Percentiles rank a stretch among this genome's conserved stretches.
Conservation (phyloP, 805 yeast genomes). For the Cyberlindnera mississippiensis region DNA sequence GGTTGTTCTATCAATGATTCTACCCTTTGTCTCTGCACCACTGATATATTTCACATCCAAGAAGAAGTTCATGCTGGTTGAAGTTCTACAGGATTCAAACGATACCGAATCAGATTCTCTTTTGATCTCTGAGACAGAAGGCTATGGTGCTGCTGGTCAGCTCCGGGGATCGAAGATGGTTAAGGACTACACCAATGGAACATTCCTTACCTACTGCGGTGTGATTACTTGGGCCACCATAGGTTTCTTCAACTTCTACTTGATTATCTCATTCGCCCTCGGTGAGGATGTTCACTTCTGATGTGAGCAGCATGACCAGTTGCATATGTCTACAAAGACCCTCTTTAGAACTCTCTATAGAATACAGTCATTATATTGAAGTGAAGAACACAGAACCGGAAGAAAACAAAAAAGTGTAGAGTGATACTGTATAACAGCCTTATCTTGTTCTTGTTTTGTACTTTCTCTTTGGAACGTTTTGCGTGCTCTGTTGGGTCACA, state of each 20-base stretch:
- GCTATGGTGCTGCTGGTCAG: constrained; percentile 19
- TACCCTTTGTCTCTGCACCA: constrained; percentile 89
- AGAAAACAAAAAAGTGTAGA: background rate
- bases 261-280: constrained; percentile 47
- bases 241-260: constrained; percentile 65
- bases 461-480: constrained; percentile 10
- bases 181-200: constrained; percentile 69
- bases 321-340: background rate
- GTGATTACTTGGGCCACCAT: constrained; percentile 66
- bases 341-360: constrained; percentile 9
- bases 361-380: constrained; percentile 11
- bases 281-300: constrained; percentile 51
- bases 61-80: constrained; percentile 60
- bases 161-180: constrained; percentile 13
- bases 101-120: constrained; percentile 7
- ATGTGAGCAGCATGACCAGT: background rate
- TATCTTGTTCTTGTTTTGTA: constrained; percentile 23
- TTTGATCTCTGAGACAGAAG: constrained; percentile 24
- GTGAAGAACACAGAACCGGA: background rate
- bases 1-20: constrained; percentile 72
- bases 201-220: constrained; percentile 48
- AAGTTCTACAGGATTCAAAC: constrained; percentile 26
- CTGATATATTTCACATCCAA: constrained; percentile 75
- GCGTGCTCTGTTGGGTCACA: constrained; percentile 37
- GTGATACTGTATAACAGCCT: background rate